phyloP scores from a whole-genome alignment of 306 rosid species.

The Inga oerstediana region DNA sequence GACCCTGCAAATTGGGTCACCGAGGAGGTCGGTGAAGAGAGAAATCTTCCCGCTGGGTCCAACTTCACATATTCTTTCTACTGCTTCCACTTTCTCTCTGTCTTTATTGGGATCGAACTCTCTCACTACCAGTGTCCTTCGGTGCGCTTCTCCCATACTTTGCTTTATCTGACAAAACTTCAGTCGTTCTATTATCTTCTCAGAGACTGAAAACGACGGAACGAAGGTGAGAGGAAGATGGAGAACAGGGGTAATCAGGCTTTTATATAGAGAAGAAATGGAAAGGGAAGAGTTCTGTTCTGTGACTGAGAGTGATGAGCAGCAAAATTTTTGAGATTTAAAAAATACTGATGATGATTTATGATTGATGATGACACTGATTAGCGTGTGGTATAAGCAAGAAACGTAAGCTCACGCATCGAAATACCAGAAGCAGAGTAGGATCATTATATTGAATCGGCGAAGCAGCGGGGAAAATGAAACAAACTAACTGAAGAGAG shows the following conservation, averaged over 20 bases:
- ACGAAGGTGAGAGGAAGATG: not conserved
- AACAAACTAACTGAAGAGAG: not conserved
- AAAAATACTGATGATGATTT: conserved; percentile 9
- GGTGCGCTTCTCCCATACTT: conserved; percentile 28
- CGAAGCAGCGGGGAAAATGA: not conserved
- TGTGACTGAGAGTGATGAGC: not conserved
- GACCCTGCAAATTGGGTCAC: conserved; percentile 97
- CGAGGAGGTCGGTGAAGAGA: conserved; percentile 79
- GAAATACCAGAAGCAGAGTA: conserved; percentile 1
- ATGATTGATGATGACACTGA: not conserved
- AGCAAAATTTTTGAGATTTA: conserved; percentile 33
- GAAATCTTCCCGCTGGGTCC: conserved; percentile 77
- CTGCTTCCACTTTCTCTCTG: conserved; percentile 56
- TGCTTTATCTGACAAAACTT: not conserved
- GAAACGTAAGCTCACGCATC: conserved; percentile 9
- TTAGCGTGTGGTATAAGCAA: conserved; percentile 51
- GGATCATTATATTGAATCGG: not conserved
- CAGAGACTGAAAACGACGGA: not conserved
- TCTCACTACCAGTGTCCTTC: conserved; percentile 46
- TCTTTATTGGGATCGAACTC: conserved; percentile 57
- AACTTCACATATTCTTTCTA: conserved; percentile 80
- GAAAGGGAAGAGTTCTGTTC: not conserved
- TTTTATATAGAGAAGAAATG: conserved; percentile 9
- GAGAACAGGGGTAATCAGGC: not conserved
- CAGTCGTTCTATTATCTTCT: not conserved